Conservation (phyloP, 371 early-diverging fungal genomes). For the Choanephora cucurbitarum region DNA sequence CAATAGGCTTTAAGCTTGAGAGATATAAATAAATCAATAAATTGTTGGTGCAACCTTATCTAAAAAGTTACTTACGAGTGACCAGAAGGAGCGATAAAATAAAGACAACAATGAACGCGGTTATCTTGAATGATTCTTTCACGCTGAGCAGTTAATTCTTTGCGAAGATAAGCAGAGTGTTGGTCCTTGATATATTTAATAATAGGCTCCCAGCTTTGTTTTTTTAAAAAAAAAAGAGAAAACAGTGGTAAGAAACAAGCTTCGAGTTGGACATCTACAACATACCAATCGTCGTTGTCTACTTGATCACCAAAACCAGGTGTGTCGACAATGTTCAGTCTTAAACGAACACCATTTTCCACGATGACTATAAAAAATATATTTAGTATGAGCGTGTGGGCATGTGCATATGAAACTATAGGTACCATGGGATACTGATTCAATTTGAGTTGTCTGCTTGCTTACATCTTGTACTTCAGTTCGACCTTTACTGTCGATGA, state of each 20-base stretch:
- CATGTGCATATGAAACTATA: conserved; percentile 4
- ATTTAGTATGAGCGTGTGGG: background rate
- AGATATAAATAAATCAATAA: conserved; percentile 12
- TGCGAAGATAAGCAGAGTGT: conserved; percentile 86
- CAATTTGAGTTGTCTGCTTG: conserved; percentile 82
- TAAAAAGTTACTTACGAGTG: conserved; percentile 56
- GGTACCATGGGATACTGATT: conserved; percentile 77
- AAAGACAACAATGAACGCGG: conserved; percentile 79
- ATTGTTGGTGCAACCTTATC: conserved; percentile 4
- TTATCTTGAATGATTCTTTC: conserved; percentile 84
- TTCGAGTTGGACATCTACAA: background rate
- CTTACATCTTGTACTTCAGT: conserved; percentile 65
- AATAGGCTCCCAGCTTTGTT: conserved; percentile 81
- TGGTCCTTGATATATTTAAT: conserved; percentile 92
- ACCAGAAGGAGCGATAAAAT: conserved; percentile 76
- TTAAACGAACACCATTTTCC: conserved; percentile 82
- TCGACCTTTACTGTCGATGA: conserved; percentile 84
- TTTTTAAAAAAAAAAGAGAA: background rate
- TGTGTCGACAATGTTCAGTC: conserved; percentile 83
- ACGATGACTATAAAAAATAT: conserved; percentile 60
- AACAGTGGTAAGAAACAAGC: background rate
- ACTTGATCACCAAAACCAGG: conserved; percentile 82
- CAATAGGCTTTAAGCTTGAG: conserved; percentile 73
- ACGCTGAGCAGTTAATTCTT: conserved; percentile 82
- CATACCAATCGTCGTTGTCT: conserved; percentile 85